phyloP scores from a whole-genome alignment of 805 yeast genomes.

The Wickerhamiella kurtzmanii region DNA sequence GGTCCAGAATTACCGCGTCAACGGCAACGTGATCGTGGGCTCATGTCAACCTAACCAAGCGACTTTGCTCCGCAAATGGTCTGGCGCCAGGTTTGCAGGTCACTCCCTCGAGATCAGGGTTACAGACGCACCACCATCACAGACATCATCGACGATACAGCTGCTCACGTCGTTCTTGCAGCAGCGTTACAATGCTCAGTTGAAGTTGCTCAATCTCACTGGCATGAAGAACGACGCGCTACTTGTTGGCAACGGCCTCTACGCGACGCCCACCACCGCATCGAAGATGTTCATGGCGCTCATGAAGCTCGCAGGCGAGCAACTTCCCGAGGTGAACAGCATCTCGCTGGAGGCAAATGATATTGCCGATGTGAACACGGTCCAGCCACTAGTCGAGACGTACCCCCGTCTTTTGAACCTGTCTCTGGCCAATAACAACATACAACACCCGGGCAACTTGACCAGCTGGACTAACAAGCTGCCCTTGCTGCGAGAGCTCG shows the following conservation, averaged over 20 bases:
- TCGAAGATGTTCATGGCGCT: constrained; percentile 83
- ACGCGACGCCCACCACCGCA: constrained; percentile 45
- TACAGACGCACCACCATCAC: constrained; percentile 7
- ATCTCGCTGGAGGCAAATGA: constrained; percentile 41
- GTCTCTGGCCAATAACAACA: constrained; percentile 64
- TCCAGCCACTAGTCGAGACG: constrained; percentile 53
- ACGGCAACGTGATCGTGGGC: constrained; percentile 47
- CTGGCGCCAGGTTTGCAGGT: constrained; percentile 77
- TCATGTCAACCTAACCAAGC: constrained; percentile 48
- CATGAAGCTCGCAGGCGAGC: constrained; percentile 61
- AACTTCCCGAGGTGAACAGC: constrained; percentile 41
- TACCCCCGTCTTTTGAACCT: constrained; percentile 69
- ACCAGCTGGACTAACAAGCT: constrained; percentile 72
- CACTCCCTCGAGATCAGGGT: constrained; percentile 43
- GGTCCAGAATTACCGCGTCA: constrained; percentile 40
- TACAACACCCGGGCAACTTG: constrained; percentile 43
- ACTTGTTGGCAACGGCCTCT: constrained; percentile 48
- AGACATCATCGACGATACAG: constrained; percentile 36
- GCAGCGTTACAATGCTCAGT: constrained; percentile 51
- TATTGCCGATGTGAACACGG: constrained; percentile 43
- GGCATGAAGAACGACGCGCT: constrained; percentile 50
- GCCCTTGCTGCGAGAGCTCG: constrained; percentile 55
- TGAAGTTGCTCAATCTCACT: constrained; percentile 56
- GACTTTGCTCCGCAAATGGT: constrained; percentile 42
- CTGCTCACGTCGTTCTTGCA: constrained; percentile 46